Base-by-base conservation (phyloP, 129 eudicot genomes). In the Chrysanthemum seticuspe region DNA sequence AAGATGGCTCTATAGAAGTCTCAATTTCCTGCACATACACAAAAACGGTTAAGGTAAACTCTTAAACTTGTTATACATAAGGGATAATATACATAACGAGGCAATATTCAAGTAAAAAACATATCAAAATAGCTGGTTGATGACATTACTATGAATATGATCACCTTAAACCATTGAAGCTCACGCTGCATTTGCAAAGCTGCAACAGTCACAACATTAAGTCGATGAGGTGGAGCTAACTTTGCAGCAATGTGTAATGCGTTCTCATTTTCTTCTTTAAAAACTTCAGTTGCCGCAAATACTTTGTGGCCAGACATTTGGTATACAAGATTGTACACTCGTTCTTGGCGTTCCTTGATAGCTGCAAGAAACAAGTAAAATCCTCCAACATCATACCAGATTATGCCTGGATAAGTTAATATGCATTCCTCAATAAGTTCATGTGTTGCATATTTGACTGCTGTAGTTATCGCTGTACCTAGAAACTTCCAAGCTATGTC, bases 231-330 rank as follows among this genome's bases (percentile, higher is more conserved):
- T n/a, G 88, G 80, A 21, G 80, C 70, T 8, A 80, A 64, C 59
- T 48, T 73, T 57, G 76, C 88, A 34, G 88, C 88, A 21, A 80
- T 52, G 52, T 84, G 88, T 18, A 84, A 45, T 9, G 73, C 57
- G 67, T 84, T 81, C 7, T 72, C 68, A 3, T 31, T 10, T 11
- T 13, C 21, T 2, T 21, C 47, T 6, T 3, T 1, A 40, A 6
- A 19, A 58, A 56, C 7, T 36, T 53, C 44, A 0, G 75, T 59
- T 40, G 14, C 40, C n/a, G 10, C 45, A 6, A 40, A 40, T 6
- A 40, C 45, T 40, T 40, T 40, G 45, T 40, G 45, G 45, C 45
- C 10, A 40, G 10, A 40, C 9, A 40, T 5, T 40, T 36, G 44
- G 75, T 71, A 44, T 6, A 10, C 25, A 25, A 40, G 55, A 27